Base-by-base conservation (phyloP, 768 basidiomycete genomes). In the Heimioporus sp. region DNA sequence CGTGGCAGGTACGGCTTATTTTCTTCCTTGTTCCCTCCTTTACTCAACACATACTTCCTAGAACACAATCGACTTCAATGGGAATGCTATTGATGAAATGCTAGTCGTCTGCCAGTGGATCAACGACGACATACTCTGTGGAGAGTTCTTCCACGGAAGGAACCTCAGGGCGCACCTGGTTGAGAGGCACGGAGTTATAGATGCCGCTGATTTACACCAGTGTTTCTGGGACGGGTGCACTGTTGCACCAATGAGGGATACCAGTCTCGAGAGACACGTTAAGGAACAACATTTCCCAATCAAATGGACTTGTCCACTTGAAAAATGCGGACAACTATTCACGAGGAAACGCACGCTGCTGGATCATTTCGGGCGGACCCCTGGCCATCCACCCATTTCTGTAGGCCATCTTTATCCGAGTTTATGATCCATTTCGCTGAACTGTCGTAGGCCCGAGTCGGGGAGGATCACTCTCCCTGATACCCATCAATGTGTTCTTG, bases 181-280 rank as follows among this genome's bases (percentile, higher is more conserved):
- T 2, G 2, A 24, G 1, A 10, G 0, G 0, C 62, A 63, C 12
- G 53, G 44, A 1, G 2, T 63, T 15, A 41, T 10, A 1, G 43
- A 46, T 0, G 53, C 55, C n/a, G 7, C 10, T 17, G 34, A 37
- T 5, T 0, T 0, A 2, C 58, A 63, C 16, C 10, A 2, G 2
- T 63, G 62, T 30, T 38, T 3, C 4, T 63, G 62, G 63, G 0
- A 30, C 1, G 44, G 0, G 13, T 64, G 62, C 44, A 0, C 2
- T 10, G 36, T 1, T 10, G 0, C 0, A 2, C 36, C 41, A 1
- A 59, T 64, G 62, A 42, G 3, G 39, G 54, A 3, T 30, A 6
- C 54, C 0, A 52, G 48, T 28, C 52, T 63, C 5, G 51, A 53
- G 10, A 37, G 62, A 0, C 62, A 63, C 15, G 1, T 45, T 2